Percentiles rank a stretch among this genome's conserved stretches.
phyloP scores from a whole-genome alignment of 495 filamentous ascomycete genomes.

The Podospora anserina region DNA sequence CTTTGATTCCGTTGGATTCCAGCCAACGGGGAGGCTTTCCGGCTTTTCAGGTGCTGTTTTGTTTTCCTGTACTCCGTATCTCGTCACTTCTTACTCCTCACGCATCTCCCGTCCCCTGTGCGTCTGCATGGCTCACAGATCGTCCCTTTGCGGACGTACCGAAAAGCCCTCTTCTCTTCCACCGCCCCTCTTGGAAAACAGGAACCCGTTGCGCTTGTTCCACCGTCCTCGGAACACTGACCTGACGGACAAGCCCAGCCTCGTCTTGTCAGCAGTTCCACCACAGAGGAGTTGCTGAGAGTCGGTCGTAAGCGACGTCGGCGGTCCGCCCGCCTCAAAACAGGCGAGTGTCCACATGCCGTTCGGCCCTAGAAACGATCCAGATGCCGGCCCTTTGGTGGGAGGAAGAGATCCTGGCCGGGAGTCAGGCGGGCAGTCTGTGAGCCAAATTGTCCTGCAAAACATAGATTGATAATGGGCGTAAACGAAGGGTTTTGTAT shows the following conservation, averaged over 20 bases:
- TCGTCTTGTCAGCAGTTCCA: neutral
- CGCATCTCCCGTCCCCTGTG: neutral
- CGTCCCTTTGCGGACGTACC: no score
- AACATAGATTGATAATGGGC: neutral
- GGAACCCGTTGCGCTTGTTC: neutral
- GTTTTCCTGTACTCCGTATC: neutral
- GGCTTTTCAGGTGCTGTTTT: neutral
- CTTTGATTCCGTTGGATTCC: neutral
- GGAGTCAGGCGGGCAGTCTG: neutral
- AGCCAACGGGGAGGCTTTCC: neutral
- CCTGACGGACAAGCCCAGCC: neutral
- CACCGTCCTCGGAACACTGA: neutral
- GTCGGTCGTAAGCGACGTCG: neutral
- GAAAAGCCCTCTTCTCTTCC: no score
- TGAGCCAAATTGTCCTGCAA: neutral
- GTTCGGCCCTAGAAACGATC: slow-evolving; percentile 3
- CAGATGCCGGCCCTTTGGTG: neutral
- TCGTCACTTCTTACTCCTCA: neutral
- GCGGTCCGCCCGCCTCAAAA: neutral
- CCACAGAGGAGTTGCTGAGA: no score
- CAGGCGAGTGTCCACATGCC: slow-evolving; percentile 5
- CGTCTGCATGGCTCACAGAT: neutral
- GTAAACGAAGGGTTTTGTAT: neutral
- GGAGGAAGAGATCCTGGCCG: neutral
- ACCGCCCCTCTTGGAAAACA: neutral